Base-by-base conservation (phyloP, 2,329 filamentous ascomycete genomes). In the Colletotrichum sp. region DNA sequence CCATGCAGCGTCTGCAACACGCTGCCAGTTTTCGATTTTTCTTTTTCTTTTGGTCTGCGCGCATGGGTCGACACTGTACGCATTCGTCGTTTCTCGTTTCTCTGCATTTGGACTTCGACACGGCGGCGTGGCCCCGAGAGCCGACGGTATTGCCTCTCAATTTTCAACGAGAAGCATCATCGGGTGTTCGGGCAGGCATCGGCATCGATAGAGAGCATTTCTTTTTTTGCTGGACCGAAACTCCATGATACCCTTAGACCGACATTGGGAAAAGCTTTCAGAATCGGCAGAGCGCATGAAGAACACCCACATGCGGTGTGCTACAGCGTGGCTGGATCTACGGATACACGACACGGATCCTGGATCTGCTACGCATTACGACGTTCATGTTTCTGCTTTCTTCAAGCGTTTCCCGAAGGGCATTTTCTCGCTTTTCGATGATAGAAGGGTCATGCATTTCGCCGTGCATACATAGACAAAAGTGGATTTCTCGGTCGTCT, bases 401-500 rank as follows among this genome's bases (percentile, higher is more conserved):
- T 78, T 74, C 80, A 80, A 80, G 79, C 78, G 77, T 76, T 80
- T 81, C 80, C 79, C 79, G 79, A 80, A 81, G 81, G 82, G 82
- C 81, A 81, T 81, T 82, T 81, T 83, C 74, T 79, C 79, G 79
- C 82, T 83, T 82, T 83, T 83, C 80, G 75, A 79, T 66, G 78
- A 84, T 83, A 84, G 81, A 82, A 81, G 79, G 82, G 81, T 84
- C 83, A 83, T 84, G 83, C 82, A 82, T 75, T 80, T 81, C 81
- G 79, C 79, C 81, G 79, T 80, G 78, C 80, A 83, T 81, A 79
- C 80, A 86, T 92, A 92, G 90, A 92, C 88, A 91, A 91, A 92
- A 91, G 89, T 89, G 89, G 90, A 90, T 91, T 91, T 90, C 89
- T 91, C 89, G 86, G 88, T 89, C 89, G 85, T 90, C 87, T 88